Percentiles rank a stretch among this genome's conserved stretches.
phyloP scores from a whole-genome alignment of 441 rosid genomes.

The Jatropha podagrica region DNA sequence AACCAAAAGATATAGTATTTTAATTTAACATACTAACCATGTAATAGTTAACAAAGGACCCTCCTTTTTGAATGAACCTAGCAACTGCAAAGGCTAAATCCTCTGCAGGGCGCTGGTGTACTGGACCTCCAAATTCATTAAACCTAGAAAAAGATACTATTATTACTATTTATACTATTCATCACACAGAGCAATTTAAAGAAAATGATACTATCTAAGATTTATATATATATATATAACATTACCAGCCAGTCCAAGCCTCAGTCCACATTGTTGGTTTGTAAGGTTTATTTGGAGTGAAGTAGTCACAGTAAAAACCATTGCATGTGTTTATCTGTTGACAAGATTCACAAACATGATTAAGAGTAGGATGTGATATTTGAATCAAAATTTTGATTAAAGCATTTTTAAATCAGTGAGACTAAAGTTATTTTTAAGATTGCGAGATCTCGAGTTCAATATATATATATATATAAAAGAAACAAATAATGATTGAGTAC shows the following conservation, averaged over 20 bases:
- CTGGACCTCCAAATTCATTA: conserved; percentile 68
- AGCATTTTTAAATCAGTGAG: too few species aligned
- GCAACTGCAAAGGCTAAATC: conserved; percentile 77
- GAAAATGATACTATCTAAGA: background rate
- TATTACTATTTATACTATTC: background rate
- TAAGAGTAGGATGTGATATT: background rate
- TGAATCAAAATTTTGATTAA: background rate
- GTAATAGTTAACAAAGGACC: conserved; percentile 71
- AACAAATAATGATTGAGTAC: conserved; percentile 21
- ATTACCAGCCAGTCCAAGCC: conserved; percentile 87
- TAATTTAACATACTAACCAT: conserved; percentile 45
- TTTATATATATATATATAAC: background rate
- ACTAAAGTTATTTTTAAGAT: too few species aligned
- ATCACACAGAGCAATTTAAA: background rate
- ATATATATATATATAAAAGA: too few species aligned
- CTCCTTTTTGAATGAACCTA: conserved; percentile 74
- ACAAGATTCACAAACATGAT: background rate
- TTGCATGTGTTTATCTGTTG: conserved; percentile 68
- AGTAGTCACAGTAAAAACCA: conserved; percentile 72
- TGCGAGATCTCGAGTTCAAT: too few species aligned
- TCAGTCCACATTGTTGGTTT: conserved; percentile 85
- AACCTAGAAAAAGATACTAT: conserved; percentile 40
- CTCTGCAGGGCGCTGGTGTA: conserved; percentile 63
- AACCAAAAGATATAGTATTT: too few species aligned
- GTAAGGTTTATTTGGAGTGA: conserved; percentile 65